These are phyloP conservation scores for Bathelium albidoporum DNA, from an alignment of 495 filamentous ascomycete genomes.

Conservation along the genomic window DNA sequence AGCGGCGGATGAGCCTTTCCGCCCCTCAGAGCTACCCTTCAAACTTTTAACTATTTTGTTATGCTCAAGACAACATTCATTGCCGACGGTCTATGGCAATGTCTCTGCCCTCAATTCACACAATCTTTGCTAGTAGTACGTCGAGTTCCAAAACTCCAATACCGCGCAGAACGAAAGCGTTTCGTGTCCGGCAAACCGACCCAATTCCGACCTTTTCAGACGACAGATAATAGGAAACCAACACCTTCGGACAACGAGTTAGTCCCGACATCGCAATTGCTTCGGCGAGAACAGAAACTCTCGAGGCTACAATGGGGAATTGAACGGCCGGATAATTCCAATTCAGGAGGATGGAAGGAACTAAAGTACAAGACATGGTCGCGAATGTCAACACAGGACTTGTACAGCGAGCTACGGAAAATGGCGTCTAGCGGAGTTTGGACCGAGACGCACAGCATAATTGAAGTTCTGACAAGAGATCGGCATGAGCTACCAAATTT, in stretches of 20 bases:
- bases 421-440: constrained; percentile 24
- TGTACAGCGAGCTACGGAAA: constrained; percentile 40
- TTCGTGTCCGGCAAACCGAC: background rate
- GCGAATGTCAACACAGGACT: constrained; percentile 19
- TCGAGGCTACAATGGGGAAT: background rate
- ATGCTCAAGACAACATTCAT: constrained; percentile 20
- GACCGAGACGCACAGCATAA: constrained; percentile 30
- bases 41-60: constrained; percentile 4
- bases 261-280: background rate
- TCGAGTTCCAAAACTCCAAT: constrained; percentile 1
- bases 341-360: background rate
- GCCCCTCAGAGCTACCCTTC: background rate
- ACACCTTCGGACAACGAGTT: background rate
- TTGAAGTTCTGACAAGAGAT: constrained; percentile 49
- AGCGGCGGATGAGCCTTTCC: background rate
- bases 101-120: constrained; percentile 27
- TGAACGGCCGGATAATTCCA: background rate
- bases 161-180: constrained; percentile 7
- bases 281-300: background rate
- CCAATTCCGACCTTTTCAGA: background rate
- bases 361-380: background rate
- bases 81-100: constrained; percentile 31
- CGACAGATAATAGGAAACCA: background rate
- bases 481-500: constrained; percentile 53
- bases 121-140: background rate